Base-by-base conservation (phyloP, 1,284 basidiomycete genomes). In the Ganoderma meredithae region DNA sequence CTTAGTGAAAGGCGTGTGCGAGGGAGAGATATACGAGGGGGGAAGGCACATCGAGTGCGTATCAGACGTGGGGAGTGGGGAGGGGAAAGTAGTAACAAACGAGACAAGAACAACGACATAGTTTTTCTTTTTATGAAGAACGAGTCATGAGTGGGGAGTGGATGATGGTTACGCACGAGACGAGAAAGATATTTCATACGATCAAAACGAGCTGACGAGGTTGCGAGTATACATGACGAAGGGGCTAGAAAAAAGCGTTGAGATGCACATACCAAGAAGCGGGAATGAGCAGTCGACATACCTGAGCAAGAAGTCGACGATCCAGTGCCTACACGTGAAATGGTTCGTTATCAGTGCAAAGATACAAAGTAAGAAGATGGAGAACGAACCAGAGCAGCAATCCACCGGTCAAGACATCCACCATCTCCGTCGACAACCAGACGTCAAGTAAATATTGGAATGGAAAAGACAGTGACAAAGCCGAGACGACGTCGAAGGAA, bases 401-500 rank as follows among this genome's bases (percentile, higher is more conserved):
- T 17, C 5, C 43, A 44, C 15, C 43, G 4, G 43, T 44, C 43
- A 17, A 44, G 43, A 44, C 43, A 44, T 44, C 43, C 43, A 44
- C 43, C 43, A 44, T 19, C 43, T 44, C 43, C 43, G 43, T 44
- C 43, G 43, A 44, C 43, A 44, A 19, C 43, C 43, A 44, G 43
- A 19, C 43, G 43, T 19, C 43, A 19, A 44, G 8, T 19, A 17
- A 44, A 17, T 19, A 44, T 44, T 19, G 17, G 43, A 44, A 44
- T 19, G 43, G 8, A 44, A 44, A 19, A 44, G 43, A 44, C 17
- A 44, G 43, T 19, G 43, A 19, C 17, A 19, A 19, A 19, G 43
- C 43, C 43, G 43, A 44, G 43, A 44, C 43, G 43, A 44, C 43
- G 43, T 44, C 43, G 43, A 44, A 44, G 43, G 43, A 44, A 44